A percentile compares a stretch with the other conserved stretches of the same genome.
phyloP scores from a whole-genome alignment of 352 stramenopile genomes.

The Phytophthora agathidicida region DNA sequence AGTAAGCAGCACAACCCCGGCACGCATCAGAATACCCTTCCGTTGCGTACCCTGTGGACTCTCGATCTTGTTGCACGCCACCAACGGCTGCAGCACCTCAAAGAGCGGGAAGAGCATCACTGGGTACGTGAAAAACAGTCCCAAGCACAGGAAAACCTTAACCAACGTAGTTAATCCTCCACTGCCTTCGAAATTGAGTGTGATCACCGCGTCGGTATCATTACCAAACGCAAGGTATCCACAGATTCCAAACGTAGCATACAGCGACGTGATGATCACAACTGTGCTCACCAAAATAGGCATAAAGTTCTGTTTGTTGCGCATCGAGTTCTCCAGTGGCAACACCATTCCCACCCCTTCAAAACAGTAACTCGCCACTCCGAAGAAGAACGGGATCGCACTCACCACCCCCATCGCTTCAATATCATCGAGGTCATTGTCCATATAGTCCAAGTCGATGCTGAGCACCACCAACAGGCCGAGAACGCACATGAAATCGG shows the following conservation, averaged over 20 bases:
- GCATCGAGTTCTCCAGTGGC: slow-evolving; percentile 87
- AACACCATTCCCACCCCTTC: slow-evolving; percentile 92
- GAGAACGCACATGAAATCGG: slow-evolving; percentile 89
- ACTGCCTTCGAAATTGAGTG: slow-evolving; percentile 82
- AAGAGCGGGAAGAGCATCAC: slow-evolving; percentile 94
- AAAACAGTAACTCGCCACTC: slow-evolving; percentile 91
- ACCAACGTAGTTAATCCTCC: slow-evolving; percentile 75
- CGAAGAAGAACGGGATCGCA: slow-evolving; percentile 88
- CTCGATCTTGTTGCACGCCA: slow-evolving; percentile 36
- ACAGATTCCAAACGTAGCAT: slow-evolving; percentile 86
- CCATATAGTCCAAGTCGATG: slow-evolving; percentile 82
- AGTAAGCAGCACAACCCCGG: slow-evolving; percentile 74
- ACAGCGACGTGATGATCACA: slow-evolving; percentile 85
- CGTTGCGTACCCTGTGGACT: slow-evolving; percentile 12
- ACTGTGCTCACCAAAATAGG: slow-evolving; percentile 74
- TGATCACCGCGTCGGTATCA: slow-evolving; percentile 87
- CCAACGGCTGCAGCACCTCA: slow-evolving; percentile 60
- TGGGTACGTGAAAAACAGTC: slow-evolving; percentile 93
- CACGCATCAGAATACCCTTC: slow-evolving; percentile 53
- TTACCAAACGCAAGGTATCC: slow-evolving; percentile 89
- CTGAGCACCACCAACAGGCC: slow-evolving; percentile 85
- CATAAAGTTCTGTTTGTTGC: slow-evolving; percentile 77
- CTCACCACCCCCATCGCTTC: slow-evolving; percentile 66
- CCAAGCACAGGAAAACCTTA: slow-evolving; percentile 86
- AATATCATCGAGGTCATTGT: slow-evolving; percentile 50